Conservation (phyloP, 768 basidiomycete genomes). For the Cubamyces sp. region DNA sequence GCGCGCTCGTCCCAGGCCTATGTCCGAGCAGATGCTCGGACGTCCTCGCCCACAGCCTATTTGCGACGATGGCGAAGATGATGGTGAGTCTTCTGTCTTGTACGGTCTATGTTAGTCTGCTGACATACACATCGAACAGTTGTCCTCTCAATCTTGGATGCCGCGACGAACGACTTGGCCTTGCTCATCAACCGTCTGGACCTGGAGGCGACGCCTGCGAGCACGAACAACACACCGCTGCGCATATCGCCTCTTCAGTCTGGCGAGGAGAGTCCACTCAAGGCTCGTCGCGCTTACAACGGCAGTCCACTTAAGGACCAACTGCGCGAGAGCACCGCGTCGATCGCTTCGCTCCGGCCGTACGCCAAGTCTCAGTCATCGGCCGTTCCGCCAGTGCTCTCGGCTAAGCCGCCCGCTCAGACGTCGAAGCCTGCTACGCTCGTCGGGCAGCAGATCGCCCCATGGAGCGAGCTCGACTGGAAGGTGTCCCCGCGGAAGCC, state of each 20-base stretch:
- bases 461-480: slow-evolving; percentile 57
- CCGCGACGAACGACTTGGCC: slow-evolving; percentile 80
- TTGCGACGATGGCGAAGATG: slow-evolving; percentile 54
- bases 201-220: slow-evolving; percentile 73
- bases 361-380: slow-evolving; percentile 44
- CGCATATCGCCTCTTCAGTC: slow-evolving; percentile 25
- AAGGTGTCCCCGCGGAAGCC: slow-evolving; percentile 45
- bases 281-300: slow-evolving; percentile 28
- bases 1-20: slow-evolving; percentile 55
- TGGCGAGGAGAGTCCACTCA: slow-evolving; percentile 40
- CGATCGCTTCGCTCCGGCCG: slow-evolving; percentile 53
- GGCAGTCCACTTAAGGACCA: slow-evolving; percentile 26
- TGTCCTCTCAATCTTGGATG: slow-evolving; percentile 71
- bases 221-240: slow-evolving; percentile 44
- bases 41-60: slow-evolving; percentile 52
- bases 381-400: slow-evolving; percentile 16
- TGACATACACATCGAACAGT: slow-evolving; percentile 38
- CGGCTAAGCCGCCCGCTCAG: slow-evolving; percentile 12
- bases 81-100: slow-evolving; percentile 43
- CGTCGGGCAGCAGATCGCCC: slow-evolving; percentile 61
- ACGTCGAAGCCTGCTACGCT: slow-evolving; percentile 14
- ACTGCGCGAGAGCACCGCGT: slow-evolving; percentile 42
- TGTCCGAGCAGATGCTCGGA: slow-evolving; percentile 66
- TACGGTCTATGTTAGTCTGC: slow-evolving; percentile 2
- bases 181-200: slow-evolving; percentile 81